Evolutionary conservation across 139 green algal species (phyloP), one percentile per base, ranked within the genome.

Genomic region (Marvania coccoides): DNA sequence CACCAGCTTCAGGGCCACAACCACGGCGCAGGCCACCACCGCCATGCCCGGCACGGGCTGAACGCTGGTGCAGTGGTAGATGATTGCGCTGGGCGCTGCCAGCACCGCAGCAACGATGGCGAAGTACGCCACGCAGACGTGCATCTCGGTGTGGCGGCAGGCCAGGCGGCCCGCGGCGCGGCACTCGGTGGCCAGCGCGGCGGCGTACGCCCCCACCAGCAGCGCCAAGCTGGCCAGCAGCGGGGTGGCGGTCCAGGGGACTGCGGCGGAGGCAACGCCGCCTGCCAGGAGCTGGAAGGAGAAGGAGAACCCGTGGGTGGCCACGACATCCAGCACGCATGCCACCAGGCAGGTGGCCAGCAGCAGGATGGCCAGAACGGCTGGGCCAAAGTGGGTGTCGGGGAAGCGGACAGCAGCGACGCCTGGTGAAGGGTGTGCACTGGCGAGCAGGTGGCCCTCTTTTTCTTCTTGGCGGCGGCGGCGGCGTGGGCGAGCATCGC

Each of bases 271-370:
- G 65, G 65, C 28, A 80, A 15, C 4, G 46, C 45, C 10, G 33
- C 54, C 19, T 61, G 34, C 6, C 80, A 13, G 61, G 80, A 85
- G 35, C 39, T 57, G 19, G 90, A 26, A 1, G 87, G 85, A 63
- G 47, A 86, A 76, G 24, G 81, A 71, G 28, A 88, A 55, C 3
- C 66, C 69, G 33, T 70, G 69, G 73, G 91, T 93, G 56, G 93
- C 66, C 28, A 91, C 65, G 78, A 95, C 95, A 69, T 96, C 90
- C 26, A 96, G 58, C 24, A 93, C 85, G 4, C 94, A 76, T n/a
- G 87, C 78, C 48, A 81, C 79, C 70, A 93, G 92, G 30, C 82
- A 80, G 7, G 81, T 67, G 14, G 87, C 54, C 54, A 96, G 61
- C 15, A 95, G 76, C 31, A 96, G 74, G 24, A 83, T 73, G 37